A percentile compares a stretch with the other conserved stretches of the same genome.
Conservation (phyloP, 2,329 filamentous ascomycete species). For the Cordyceps farinosa region DNA sequence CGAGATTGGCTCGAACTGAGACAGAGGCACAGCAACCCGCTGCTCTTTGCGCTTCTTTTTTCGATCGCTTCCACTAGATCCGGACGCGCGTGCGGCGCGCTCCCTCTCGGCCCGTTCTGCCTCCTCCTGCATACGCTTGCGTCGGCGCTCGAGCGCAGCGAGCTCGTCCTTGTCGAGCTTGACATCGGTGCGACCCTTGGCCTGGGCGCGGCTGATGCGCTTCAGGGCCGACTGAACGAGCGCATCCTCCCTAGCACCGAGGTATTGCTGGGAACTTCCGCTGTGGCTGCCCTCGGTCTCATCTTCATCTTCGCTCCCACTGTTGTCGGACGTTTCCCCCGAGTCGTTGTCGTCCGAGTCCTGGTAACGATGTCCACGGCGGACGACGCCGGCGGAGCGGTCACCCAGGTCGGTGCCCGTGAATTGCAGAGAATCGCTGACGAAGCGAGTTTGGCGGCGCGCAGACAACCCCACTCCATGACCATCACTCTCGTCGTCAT, state of each 20-base stretch:
- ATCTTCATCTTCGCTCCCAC: slow-evolving; percentile 39
- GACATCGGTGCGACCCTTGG: slow-evolving; percentile 73
- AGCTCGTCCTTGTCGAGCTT: slow-evolving; percentile 77
- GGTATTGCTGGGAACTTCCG: slow-evolving; percentile 52
- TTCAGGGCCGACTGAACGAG: slow-evolving; percentile 74
- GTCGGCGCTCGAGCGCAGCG: slow-evolving; percentile 69
- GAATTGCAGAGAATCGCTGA: slow-evolving; percentile 59
- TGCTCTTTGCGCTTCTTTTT: slow-evolving; percentile 43
- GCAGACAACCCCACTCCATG: slow-evolving; percentile 51
- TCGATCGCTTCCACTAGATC: slow-evolving; percentile 30
- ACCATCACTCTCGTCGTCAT: slow-evolving; percentile 53
- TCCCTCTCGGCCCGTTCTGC: slow-evolving; percentile 27
- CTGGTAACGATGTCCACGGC: slow-evolving; percentile 36
- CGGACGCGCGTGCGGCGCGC: slow-evolving; percentile 16
- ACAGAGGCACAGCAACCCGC: slow-evolving; percentile 51
- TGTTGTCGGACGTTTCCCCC: slow-evolving; percentile 27
- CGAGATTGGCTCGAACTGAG: slow-evolving; percentile 45
- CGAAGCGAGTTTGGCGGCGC: slow-evolving; percentile 46
- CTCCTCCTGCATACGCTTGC: slow-evolving; percentile 55
- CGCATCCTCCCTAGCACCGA: slow-evolving; percentile 66
- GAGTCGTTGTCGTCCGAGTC: slow-evolving; percentile 36
- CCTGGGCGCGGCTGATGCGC: slow-evolving; percentile 74
- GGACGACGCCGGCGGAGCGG: slow-evolving; percentile 35
- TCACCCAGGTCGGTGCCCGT: slow-evolving; percentile 57
- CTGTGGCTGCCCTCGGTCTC: slow-evolving; percentile 47